Percentiles rank a stretch among this genome's conserved stretches.
These are phyloP conservation scores for Tilletia indica DNA, from an alignment of 1,284 basidiomycete species.

Conservation along the genomic window DNA sequence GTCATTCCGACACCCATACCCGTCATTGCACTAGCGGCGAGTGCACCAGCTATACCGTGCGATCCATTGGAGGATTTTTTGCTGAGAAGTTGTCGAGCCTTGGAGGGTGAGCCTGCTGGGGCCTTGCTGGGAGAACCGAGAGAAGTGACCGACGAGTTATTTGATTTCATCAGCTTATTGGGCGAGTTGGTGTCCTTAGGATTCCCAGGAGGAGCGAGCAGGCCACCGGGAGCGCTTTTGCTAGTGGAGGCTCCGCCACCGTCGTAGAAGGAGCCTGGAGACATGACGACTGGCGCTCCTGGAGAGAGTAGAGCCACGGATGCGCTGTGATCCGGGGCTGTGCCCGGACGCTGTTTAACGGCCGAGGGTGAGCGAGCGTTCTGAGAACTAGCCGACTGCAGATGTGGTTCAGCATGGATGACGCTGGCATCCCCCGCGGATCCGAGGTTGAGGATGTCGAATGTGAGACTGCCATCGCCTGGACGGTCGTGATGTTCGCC, in stretches of 20 bases:
- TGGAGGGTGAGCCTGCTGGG: neutral
- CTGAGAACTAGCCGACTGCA: neutral
- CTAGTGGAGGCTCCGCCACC: too few relatives aligned
- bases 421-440: too few relatives aligned
- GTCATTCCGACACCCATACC: constrained; percentile 41
- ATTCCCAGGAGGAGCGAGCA: too few relatives aligned
- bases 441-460: constrained; percentile 26
- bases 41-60: constrained; percentile 43
- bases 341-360: constrained; percentile 1
- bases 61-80: constrained; percentile 17
- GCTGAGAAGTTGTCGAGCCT: neutral
- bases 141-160: too few relatives aligned
- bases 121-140: neutral
- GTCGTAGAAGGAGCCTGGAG: too few relatives aligned
- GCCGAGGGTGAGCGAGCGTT: neutral
- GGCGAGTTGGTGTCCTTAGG: too few relatives aligned
- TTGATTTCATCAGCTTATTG: too few relatives aligned
- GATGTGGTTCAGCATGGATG: neutral
- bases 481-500: constrained; percentile 25
- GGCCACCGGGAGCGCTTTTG: too few relatives aligned
- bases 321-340: neutral
- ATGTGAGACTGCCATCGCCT: constrained; percentile 41
- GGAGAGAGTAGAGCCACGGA: too few relatives aligned
- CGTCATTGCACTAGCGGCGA: constrained; percentile 43
- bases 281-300: too few relatives aligned